A percentile compares a stretch with the other conserved stretches of the same genome.
Evolutionary conservation across 495 filamentous ascomycete species (phyloP).

Genomic region (Terfezia claveryi): DNA sequence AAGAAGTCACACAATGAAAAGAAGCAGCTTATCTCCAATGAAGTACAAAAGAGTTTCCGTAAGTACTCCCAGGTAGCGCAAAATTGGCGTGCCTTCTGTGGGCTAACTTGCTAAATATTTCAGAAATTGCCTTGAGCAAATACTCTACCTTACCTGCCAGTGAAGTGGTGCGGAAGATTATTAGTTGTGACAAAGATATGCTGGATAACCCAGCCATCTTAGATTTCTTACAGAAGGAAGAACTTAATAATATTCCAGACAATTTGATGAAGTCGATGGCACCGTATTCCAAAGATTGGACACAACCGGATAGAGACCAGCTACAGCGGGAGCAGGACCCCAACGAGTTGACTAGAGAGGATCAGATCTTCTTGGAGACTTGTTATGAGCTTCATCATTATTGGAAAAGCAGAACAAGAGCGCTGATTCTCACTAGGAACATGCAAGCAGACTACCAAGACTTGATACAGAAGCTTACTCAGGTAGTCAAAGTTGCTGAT

Average conservation of each 20-base stretch:
- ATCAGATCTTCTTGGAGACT: constrained; percentile 84
- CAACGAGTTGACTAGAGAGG: constrained; percentile 67
- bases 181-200: constrained; percentile 81
- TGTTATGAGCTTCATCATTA: constrained; percentile 93
- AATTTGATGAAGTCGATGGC: constrained; percentile 79
- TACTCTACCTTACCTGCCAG: constrained; percentile 62
- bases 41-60: constrained; percentile 74
- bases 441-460: constrained; percentile 85
- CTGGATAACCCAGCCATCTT: constrained; percentile 87
- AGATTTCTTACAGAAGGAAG: constrained; percentile 85
- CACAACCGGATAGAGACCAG: constrained; percentile 59
- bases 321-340: constrained; percentile 75
- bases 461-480: constrained; percentile 54
- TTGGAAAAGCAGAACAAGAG: constrained; percentile 93
- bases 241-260: constrained; percentile 76
- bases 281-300: constrained; percentile 92
- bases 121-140: constrained; percentile 77
- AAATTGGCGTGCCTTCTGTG: background rate
- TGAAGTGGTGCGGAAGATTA: constrained; percentile 73
- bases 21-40: constrained; percentile 87
- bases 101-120: constrained; percentile 1
- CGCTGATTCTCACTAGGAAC: constrained; percentile 60
- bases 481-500: constrained; percentile 70
- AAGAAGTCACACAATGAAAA: constrained; percentile 60
- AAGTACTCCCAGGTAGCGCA: constrained; percentile 14